These are phyloP conservation scores for Diatrype stigma DNA, from an alignment of 2,329 filamentous ascomycete genomes.

Conservation along the genomic window DNA sequence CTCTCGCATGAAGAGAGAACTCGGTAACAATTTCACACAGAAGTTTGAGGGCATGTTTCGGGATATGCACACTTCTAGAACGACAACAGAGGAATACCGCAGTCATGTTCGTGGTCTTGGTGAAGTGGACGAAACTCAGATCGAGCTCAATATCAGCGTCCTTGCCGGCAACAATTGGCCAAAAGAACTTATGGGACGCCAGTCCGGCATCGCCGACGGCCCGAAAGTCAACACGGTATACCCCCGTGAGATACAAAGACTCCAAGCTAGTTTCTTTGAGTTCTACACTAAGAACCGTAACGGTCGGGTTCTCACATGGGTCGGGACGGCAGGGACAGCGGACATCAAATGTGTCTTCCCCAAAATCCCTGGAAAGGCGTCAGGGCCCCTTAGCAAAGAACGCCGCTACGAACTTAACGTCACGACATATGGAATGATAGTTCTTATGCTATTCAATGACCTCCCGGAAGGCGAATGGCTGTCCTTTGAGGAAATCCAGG, in stretches of 20 bases:
- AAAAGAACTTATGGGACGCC: conserved; percentile 73
- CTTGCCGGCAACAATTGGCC: conserved; percentile 96
- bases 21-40: conserved; percentile 88
- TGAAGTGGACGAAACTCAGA: conserved; percentile 52
- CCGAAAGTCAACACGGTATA: conserved; percentile 59
- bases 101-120: conserved; percentile 55
- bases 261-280: conserved; percentile 81
- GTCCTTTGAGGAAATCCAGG: conserved; percentile 74
- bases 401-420: conserved; percentile 87
- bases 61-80: conserved; percentile 84
- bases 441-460: conserved; percentile 86
- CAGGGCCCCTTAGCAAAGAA: conserved; percentile 55
- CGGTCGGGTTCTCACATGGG: conserved; percentile 84
- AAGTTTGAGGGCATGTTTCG: conserved; percentile 98
- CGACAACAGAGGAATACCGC: conserved; percentile 74
- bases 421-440: conserved; percentile 87
- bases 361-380: conserved; percentile 65
- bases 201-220: conserved; percentile 46
- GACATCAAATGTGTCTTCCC: conserved; percentile 81
- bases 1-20: conserved; percentile 91
- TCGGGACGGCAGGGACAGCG: conserved; percentile 66
- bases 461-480: conserved; percentile 49
- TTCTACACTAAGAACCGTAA: conserved; percentile 87
- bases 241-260: conserved; percentile 65
- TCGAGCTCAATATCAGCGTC: conserved; percentile 80